A percentile compares a stretch with the other conserved stretches of the same genome.
Conservation (phyloP, 1,139 yeast species). For the Blastobotrys persicus region DNA sequence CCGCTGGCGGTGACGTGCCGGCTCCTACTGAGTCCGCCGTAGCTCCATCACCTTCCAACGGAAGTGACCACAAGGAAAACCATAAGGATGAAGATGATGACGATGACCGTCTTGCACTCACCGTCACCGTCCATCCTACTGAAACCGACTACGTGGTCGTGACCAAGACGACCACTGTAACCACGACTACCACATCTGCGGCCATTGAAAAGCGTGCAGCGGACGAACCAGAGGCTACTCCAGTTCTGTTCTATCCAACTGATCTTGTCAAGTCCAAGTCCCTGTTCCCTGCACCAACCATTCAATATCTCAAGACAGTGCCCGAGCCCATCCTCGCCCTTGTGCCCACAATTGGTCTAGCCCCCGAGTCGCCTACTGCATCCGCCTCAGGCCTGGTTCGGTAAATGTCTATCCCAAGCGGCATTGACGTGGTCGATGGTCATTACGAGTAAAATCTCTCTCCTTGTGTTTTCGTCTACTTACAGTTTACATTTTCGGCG, state of each 20-base stretch:
- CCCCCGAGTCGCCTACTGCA: background rate
- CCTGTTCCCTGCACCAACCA: background rate
- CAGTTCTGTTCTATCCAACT: conserved; percentile 6
- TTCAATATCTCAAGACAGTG: background rate
- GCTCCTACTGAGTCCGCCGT: background rate
- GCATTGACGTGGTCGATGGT: background rate
- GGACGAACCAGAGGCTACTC: background rate
- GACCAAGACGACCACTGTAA: conserved; percentile 1
- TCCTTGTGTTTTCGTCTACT: background rate
- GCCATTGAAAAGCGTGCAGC: background rate
- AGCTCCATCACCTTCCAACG: background rate
- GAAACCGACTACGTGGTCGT: conserved; percentile 2
- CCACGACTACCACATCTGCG: background rate
- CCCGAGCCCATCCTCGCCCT: conserved; percentile 5
- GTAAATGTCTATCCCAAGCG: background rate
- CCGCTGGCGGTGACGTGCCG: conserved; percentile 4
- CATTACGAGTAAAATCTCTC: background rate
- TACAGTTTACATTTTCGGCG: conserved; percentile 1
- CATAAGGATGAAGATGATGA: background rate
- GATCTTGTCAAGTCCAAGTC: background rate
- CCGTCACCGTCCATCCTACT: conserved; percentile 7
- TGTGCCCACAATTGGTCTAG: background rate
- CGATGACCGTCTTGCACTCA: conserved; percentile 1
- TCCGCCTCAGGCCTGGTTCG: conserved; percentile 1
- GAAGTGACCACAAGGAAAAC: background rate